phyloP scores from a whole-genome alignment of 2,329 filamentous ascomycete genomes.

The Curvularia sp. region DNA sequence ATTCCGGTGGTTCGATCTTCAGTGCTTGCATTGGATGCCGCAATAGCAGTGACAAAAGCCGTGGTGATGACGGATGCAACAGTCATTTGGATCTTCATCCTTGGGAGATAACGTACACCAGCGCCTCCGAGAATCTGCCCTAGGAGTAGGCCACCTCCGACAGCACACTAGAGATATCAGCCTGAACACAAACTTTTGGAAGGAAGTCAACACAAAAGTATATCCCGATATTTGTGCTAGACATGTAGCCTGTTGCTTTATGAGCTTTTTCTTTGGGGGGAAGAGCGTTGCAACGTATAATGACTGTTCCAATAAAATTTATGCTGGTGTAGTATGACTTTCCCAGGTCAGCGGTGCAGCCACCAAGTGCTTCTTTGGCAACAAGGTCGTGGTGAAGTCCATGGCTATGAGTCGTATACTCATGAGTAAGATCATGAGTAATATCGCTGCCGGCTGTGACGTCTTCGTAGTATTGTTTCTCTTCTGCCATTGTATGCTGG shows the following conservation, averaged over 20 bases:
- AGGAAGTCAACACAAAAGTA: background rate
- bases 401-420: slow-evolving; percentile 15
- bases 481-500: slow-evolving; percentile 27
- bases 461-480: slow-evolving; percentile 27
- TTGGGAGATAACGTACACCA: slow-evolving; percentile 38
- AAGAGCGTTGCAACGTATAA: slow-evolving; percentile 25
- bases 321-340: slow-evolving; percentile 35
- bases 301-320: slow-evolving; percentile 41
- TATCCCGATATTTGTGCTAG: slow-evolving; percentile 40
- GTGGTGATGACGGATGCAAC: slow-evolving; percentile 34
- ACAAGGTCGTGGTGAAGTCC: slow-evolving; percentile 42
- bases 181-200: background rate
- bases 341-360: slow-evolving; percentile 34
- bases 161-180: slow-evolving; percentile 33
- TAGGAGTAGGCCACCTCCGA: slow-evolving; percentile 43
- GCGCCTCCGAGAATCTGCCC: slow-evolving; percentile 42
- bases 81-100: slow-evolving; percentile 44
- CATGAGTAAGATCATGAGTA: slow-evolving; percentile 16
- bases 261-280: background rate
- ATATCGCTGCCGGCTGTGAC: slow-evolving; percentile 11
- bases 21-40: slow-evolving; percentile 28
- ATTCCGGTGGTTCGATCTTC: slow-evolving; percentile 29
- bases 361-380: slow-evolving; percentile 39
- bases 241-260: slow-evolving; percentile 34
- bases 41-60: slow-evolving; percentile 37